phyloP scores from a whole-genome alignment of 352 stramenopile genomes.

The Elongisporangium anandrum region DNA sequence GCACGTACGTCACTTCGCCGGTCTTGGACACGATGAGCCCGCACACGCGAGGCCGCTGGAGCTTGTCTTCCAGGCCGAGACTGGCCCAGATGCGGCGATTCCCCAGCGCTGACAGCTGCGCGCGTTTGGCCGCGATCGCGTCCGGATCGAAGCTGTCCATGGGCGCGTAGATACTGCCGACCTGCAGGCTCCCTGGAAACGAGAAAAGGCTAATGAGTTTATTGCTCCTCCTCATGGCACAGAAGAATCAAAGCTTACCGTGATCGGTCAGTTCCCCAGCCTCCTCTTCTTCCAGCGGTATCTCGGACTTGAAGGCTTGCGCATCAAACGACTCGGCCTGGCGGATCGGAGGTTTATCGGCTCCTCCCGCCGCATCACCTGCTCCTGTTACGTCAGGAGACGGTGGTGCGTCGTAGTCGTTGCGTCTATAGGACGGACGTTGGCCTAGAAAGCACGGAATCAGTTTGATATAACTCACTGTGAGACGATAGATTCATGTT shows the following conservation, averaged over 20 bases:
- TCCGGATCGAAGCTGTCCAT: conserved; percentile 79
- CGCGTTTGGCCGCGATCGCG: conserved; percentile 73
- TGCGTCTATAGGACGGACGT: conserved; percentile 73
- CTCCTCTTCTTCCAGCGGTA: conserved; percentile 51
- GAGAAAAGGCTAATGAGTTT: neutral
- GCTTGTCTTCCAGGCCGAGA: conserved; percentile 78
- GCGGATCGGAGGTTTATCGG: conserved; percentile 43
- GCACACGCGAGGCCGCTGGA: conserved; percentile 39
- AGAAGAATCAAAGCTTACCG: conserved; percentile 22
- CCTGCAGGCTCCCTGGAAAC: conserved; percentile 47
- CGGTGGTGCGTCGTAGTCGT: conserved; percentile 76
- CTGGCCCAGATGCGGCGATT: conserved; percentile 85
- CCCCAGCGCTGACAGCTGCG: conserved; percentile 61
- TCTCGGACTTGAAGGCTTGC: conserved; percentile 26
- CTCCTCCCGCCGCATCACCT: conserved; percentile 16
- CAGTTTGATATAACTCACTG: neutral
- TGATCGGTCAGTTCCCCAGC: conserved; percentile 63
- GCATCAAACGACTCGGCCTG: conserved; percentile 46
- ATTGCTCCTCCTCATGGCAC: no score
- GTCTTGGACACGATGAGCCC: conserved; percentile 71
- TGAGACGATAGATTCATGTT: no score
- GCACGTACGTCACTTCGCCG: conserved; percentile 72
- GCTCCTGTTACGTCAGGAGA: conserved; percentile 38
- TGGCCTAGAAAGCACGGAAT: conserved; percentile 36
- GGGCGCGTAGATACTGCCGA: conserved; percentile 67